A percentile compares a stretch with the other conserved stretches of the same genome.
Conservation (phyloP, 2,329 filamentous ascomycete species). For the Aspergillus candidus region DNA sequence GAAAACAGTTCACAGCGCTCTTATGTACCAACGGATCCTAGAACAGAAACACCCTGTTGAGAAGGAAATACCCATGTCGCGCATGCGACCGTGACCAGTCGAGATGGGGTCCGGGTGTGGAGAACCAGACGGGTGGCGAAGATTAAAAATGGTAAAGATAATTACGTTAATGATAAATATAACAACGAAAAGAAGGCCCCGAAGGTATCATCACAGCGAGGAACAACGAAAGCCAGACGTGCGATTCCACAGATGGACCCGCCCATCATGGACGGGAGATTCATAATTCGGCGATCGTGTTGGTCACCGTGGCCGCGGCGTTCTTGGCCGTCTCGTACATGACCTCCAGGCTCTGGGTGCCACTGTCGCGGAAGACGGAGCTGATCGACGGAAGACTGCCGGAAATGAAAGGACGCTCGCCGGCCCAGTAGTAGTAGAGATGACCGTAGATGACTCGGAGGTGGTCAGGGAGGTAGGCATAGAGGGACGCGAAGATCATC, state of each 20-base stretch:
- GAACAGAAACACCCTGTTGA: neutral
- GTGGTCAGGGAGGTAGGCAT: constrained; percentile 91
- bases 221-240: neutral
- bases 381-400: constrained; percentile 26
- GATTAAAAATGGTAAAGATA: too few species aligned
- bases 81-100: too few species aligned
- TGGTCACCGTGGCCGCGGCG: constrained; percentile 33
- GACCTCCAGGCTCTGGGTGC: constrained; percentile 37
- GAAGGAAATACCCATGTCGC: too few species aligned
- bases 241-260: neutral
- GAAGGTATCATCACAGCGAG: too few species aligned
- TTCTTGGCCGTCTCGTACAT: constrained; percentile 45
- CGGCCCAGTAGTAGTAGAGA: constrained; percentile 91
- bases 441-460: constrained; percentile 73
- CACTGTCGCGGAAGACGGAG: constrained; percentile 27
- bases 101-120: too few species aligned
- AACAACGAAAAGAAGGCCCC: too few species aligned
- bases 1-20: constrained; percentile 7
- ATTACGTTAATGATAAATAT: too few species aligned
- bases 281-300: constrained; percentile 30
- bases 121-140: too few species aligned
- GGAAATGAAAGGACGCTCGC: constrained; percentile 52
- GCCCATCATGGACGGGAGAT: neutral
- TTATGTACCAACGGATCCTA: neutral
- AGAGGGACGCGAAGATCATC: constrained; percentile 77